Evolutionary conservation across 2,329 filamentous ascomycete genomes (phyloP), one percentile per base, ranked within the genome.

Genomic region (Cladosporium sp.): DNA sequence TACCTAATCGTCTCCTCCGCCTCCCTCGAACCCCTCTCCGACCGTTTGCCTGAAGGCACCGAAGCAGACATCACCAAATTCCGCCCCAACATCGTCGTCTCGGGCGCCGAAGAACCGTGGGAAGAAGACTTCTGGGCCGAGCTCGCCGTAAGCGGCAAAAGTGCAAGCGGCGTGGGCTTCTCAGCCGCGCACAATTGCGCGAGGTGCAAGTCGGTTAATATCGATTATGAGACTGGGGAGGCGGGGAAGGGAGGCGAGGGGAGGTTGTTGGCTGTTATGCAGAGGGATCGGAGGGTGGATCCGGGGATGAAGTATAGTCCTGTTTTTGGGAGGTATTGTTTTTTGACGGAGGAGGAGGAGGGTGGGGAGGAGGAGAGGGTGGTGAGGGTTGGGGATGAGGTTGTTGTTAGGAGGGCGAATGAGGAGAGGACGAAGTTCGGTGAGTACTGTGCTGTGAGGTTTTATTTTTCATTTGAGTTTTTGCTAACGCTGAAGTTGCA

Each of bases 1-100:
- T 91, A 90, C 75, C 84, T 97, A 16, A 77, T 97, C 26, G 84
- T 89, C 5, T 91, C 88, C 0, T 83, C 88, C 67, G 84, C 86
- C 2, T 95, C 91, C 1, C 83, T 93, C n/a, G 78, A 82, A 23
- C 83, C 91, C 70, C 85, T 96, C 56, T 86, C 85, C 36, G 66
- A 70, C 8, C 73, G 78, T 6, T 71, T 82, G 0, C 70, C 75
- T 0, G 72, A 74, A 0, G 76, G 73, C 14, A 75, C 57, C 61
- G 65, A 73, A 56, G 79, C 81, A 75, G 80, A 83, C 66, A 77
- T 82, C 36, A 77, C 76, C 6, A 82, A 82, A 65, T 82, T 82
- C 69, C 74, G 81, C 3, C 80, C 81, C 5, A 82, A 82, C 67
- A 79, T 83, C 59, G 76, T 82, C 36, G 63, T 83, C 46, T 73